Percentiles rank a stretch among this genome's conserved stretches.
Conservation (phyloP, 106 monocot genomes). For the Apostasia shenzhenica region DNA sequence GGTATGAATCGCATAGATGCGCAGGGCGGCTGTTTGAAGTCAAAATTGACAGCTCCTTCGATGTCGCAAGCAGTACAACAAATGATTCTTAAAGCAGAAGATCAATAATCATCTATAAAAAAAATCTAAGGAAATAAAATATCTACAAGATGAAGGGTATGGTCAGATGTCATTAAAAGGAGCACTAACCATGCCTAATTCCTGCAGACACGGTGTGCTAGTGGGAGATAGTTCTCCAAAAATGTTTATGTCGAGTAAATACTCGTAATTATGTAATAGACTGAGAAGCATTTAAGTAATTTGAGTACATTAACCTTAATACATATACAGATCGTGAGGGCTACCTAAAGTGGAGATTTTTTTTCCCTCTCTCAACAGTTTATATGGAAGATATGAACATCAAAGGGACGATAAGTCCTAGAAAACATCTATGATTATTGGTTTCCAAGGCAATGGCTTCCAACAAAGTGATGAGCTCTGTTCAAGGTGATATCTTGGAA, state of each 20-base stretch:
- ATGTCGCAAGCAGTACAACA: slow-evolving; percentile 94
- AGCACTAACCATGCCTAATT: slow-evolving; percentile 7
- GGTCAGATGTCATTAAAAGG: not conserved
- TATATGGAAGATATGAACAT: slow-evolving; percentile 91
- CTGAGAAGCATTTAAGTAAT: too few relatives aligned
- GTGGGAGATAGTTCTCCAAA: slow-evolving; percentile 82
- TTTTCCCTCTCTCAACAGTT: too few relatives aligned
- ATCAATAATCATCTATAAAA: slow-evolving; percentile 9
- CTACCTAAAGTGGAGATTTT: too few relatives aligned
- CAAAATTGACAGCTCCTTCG: slow-evolving; percentile 96
- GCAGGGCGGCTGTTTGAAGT: slow-evolving; percentile 86
- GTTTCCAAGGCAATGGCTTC: slow-evolving; percentile 74
- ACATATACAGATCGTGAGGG: too few relatives aligned
- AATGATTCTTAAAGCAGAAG: slow-evolving; percentile 43
- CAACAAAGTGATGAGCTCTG: slow-evolving; percentile 84
- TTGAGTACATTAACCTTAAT: too few relatives aligned
- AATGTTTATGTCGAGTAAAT: slow-evolving; percentile 16
- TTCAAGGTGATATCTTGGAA: slow-evolving; percentile 98
- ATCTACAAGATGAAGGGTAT: too few relatives aligned
- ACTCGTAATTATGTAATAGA: too few relatives aligned
- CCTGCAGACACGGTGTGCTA: slow-evolving; percentile 74
- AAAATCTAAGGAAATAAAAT: not conserved
- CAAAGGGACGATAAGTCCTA: slow-evolving; percentile 92
- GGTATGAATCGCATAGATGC: slow-evolving; percentile 89
- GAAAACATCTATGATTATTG: slow-evolving; percentile 93